These are phyloP conservation scores for Melanomma pulvis-pyrius DNA, from an alignment of 495 filamentous ascomycete genomes.

Conservation along the genomic window DNA sequence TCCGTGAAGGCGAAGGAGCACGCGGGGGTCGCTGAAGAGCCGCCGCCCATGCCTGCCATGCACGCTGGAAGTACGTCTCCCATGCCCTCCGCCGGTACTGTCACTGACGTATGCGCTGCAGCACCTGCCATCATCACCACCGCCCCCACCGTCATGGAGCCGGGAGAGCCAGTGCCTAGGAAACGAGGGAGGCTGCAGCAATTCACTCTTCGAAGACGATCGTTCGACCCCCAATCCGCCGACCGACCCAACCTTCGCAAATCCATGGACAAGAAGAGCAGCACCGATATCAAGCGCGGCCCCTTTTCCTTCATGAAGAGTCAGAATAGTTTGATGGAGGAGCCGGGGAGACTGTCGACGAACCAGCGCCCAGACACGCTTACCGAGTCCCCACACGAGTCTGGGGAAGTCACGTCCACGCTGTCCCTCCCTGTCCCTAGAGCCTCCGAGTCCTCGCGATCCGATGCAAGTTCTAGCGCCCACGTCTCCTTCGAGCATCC, in stretches of 20 bases:
- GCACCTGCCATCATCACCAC: constrained; percentile 94
- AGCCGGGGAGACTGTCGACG: constrained; percentile 63
- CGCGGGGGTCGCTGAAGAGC: constrained; percentile 50
- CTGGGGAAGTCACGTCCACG: constrained; percentile 64
- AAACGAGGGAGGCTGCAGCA: constrained; percentile 34
- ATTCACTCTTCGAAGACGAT: constrained; percentile 30
- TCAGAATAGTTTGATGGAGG: constrained; percentile 65
- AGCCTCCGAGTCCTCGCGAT: constrained; percentile 88
- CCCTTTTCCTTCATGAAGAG: constrained; percentile 39
- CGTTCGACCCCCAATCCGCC: constrained; percentile 28
- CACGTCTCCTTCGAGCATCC: constrained; percentile 65
- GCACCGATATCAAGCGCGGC: constrained; percentile 34
- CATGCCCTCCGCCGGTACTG: constrained; percentile 15
- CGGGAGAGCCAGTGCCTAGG: constrained; percentile 12
- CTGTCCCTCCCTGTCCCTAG: constrained; percentile 70
- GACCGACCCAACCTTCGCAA: constrained; percentile 37
- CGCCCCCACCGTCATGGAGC: constrained; percentile 72
- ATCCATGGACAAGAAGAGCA: constrained; percentile 39
- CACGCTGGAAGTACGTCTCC: constrained; percentile 10
- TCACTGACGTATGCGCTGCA: constrained; percentile 42
- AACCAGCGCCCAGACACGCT: constrained; percentile 54
- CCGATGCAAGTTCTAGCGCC: constrained; percentile 83
- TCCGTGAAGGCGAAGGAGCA: constrained; percentile 76
- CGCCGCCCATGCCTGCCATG: constrained; percentile 50
- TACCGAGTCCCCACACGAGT: constrained; percentile 65